Conservation (phyloP, 2,329 filamentous ascomycete species). For the Paraphoma chrysanthemicola region DNA sequence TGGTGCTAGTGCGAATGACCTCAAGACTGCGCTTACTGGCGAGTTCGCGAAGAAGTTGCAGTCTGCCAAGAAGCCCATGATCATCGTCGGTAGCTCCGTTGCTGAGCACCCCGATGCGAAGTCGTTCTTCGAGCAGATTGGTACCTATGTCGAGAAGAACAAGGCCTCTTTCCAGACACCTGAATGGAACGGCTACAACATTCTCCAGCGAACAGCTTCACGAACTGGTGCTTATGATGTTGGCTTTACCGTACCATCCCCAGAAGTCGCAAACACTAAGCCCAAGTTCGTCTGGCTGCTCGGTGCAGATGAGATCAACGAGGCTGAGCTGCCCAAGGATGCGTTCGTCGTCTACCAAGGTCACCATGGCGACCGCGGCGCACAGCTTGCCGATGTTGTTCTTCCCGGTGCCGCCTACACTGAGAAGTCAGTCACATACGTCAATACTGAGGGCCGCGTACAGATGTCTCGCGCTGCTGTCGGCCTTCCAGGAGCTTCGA, state of each 20-base stretch:
- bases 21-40: conserved; percentile 86
- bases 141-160: conserved; percentile 92
- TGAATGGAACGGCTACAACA: conserved; percentile 98
- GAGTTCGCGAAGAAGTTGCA: conserved; percentile 92
- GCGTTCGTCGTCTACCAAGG: conserved; percentile 98
- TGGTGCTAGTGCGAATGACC: conserved; percentile 75
- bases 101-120: conserved; percentile 91
- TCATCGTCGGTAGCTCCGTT: conserved; percentile 90
- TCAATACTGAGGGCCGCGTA: conserved; percentile 97
- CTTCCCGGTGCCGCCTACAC: conserved; percentile 96
- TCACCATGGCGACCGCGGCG: conserved; percentile 93
- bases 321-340: conserved; percentile 88
- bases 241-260: conserved; percentile 87
- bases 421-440: conserved; percentile 93
- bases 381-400: conserved; percentile 90
- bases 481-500: conserved; percentile 83
- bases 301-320: conserved; percentile 88
- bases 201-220: conserved; percentile 92
- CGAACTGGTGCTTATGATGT: conserved; percentile 94
- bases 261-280: conserved; percentile 79
- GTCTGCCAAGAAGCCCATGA: conserved; percentile 90
- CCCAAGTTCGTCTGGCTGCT: conserved; percentile 98
- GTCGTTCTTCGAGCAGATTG: conserved; percentile 90
- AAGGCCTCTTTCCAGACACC: conserved; percentile 83
- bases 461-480: conserved; percentile 93